A percentile compares a stretch with the other conserved stretches of the same genome.
These are phyloP conservation scores for Aspergillus sclerotioniger DNA, from an alignment of 495 filamentous ascomycete species.

Conservation along the genomic window DNA sequence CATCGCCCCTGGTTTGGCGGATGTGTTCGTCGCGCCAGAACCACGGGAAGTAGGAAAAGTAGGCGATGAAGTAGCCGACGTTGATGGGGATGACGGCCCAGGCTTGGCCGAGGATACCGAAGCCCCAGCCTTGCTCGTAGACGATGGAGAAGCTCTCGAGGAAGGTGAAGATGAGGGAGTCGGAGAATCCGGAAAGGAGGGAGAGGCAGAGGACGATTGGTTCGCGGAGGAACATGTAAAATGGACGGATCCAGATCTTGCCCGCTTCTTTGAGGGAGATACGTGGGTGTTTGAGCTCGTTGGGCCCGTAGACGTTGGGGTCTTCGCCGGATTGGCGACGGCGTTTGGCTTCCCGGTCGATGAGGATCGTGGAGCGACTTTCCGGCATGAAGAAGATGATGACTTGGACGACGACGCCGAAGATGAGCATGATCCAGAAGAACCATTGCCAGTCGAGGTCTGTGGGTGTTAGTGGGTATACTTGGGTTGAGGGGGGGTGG, in stretches of 20 bases:
- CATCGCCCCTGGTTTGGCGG: slow-evolving; percentile 37
- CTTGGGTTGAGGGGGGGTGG: background rate
- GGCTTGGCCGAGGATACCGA: slow-evolving; percentile 50
- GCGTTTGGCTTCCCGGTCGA: slow-evolving; percentile 63
- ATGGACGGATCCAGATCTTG: slow-evolving; percentile 64
- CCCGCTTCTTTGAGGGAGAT: slow-evolving; percentile 55
- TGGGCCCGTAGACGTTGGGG: slow-evolving; percentile 59
- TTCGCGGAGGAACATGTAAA: slow-evolving; percentile 71
- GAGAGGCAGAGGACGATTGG: slow-evolving; percentile 71
- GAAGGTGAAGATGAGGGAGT: slow-evolving; percentile 78
- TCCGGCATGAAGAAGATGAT: slow-evolving; percentile 67
- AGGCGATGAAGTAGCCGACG: slow-evolving; percentile 63
- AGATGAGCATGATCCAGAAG: slow-evolving; percentile 78
- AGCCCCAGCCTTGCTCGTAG: slow-evolving; percentile 61
- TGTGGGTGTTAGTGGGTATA: slow-evolving; percentile 7
- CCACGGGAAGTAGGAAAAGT: slow-evolving; percentile 60
- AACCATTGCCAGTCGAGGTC: slow-evolving; percentile 67
- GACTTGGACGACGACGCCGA: slow-evolving; percentile 62
- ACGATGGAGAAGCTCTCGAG: slow-evolving; percentile 63
- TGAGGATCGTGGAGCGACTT: slow-evolving; percentile 62
- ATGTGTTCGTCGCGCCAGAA: slow-evolving; percentile 49
- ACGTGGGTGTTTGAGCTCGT: slow-evolving; percentile 53
- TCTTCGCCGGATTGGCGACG: slow-evolving; percentile 55
- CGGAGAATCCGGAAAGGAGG: slow-evolving; percentile 69
- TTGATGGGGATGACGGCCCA: slow-evolving; percentile 60